phyloP scores from a whole-genome alignment of 768 basidiomycete species.

The Termitomyces titanicus region DNA sequence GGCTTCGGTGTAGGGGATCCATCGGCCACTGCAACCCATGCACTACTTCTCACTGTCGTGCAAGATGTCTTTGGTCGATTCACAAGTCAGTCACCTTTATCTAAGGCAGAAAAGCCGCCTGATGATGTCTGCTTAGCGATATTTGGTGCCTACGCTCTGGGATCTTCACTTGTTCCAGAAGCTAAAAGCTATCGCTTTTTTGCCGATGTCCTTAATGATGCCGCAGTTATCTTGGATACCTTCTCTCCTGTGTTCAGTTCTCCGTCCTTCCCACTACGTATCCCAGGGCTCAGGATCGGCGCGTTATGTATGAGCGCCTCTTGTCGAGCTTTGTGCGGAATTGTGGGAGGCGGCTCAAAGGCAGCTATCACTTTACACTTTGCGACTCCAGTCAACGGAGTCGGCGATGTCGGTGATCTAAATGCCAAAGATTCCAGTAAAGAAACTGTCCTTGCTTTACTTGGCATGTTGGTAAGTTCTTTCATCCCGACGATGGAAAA shows the following conservation, averaged over 20 bases:
- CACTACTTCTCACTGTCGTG: conserved; percentile 59
- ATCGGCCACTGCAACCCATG: conserved; percentile 61
- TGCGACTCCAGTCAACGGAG: conserved; percentile 43
- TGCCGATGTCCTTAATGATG: conserved; percentile 65
- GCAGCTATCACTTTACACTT: conserved; percentile 68
- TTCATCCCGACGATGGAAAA: background rate
- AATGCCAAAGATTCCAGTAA: conserved; percentile 73
- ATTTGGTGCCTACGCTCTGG: conserved; percentile 54
- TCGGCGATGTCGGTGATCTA: conserved; percentile 66
- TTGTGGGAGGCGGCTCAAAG: conserved; percentile 69
- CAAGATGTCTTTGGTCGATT: conserved; percentile 64
- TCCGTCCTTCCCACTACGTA: conserved; percentile 27
- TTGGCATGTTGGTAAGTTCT: conserved; percentile 59
- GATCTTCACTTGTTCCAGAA: conserved; percentile 64
- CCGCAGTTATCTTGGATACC: conserved; percentile 55
- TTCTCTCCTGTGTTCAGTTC: conserved; percentile 52
- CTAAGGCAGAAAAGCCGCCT: background rate
- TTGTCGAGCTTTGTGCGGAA: conserved; percentile 54
- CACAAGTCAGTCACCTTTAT: conserved; percentile 43
- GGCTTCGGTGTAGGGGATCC: conserved; percentile 72
- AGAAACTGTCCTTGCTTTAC: conserved; percentile 63
- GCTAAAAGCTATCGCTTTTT: conserved; percentile 67
- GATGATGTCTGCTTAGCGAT: conserved; percentile 38
- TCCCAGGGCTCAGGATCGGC: conserved; percentile 38
- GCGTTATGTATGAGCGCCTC: conserved; percentile 58